Conservation (phyloP, 495 filamentous ascomycete species). For the Xylaria longipes region DNA sequence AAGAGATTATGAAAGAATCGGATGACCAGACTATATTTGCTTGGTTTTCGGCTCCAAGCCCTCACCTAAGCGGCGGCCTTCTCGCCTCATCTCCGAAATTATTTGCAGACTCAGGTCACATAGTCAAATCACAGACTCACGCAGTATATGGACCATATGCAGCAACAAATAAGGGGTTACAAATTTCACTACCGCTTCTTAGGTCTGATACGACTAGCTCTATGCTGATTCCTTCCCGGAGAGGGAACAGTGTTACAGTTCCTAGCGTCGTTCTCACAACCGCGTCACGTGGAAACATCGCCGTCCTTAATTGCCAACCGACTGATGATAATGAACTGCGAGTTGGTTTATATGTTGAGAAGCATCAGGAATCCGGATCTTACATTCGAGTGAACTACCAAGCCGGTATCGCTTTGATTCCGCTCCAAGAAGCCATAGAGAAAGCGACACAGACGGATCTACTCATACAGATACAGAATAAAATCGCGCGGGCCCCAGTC, state of each 20-base stretch:
- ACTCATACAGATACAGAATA: constrained; percentile 16
- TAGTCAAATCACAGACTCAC: neutral
- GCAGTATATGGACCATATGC: neutral
- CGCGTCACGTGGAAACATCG: constrained; percentile 13
- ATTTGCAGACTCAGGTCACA: neutral
- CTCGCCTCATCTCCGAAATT: constrained; percentile 5
- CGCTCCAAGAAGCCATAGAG: neutral
- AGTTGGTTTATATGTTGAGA: constrained; percentile 16
- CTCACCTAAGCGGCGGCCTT: neutral
- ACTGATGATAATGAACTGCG: neutral
- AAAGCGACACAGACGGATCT: neutral
- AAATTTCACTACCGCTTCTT: constrained; percentile 21
- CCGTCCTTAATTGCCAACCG: constrained; percentile 15
- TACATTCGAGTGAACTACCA: constrained; percentile 17
- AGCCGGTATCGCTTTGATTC: neutral
- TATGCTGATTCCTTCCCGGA: neutral
- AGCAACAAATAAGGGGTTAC: constrained; percentile 19
- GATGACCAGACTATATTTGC: constrained; percentile 27
- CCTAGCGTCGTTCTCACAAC: constrained; percentile 1
- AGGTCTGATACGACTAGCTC: neutral
- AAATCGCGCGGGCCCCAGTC: neutral
- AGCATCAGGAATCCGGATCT: neutral
- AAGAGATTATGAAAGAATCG: constrained; percentile 31
- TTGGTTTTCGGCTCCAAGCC: neutral
- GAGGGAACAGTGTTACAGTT: neutral